Percentiles rank a stretch among this genome's conserved stretches.
Evolutionary conservation across 2,329 filamentous ascomycete species (phyloP).

Genomic region (Pseudocercospora crystallina): DNA sequence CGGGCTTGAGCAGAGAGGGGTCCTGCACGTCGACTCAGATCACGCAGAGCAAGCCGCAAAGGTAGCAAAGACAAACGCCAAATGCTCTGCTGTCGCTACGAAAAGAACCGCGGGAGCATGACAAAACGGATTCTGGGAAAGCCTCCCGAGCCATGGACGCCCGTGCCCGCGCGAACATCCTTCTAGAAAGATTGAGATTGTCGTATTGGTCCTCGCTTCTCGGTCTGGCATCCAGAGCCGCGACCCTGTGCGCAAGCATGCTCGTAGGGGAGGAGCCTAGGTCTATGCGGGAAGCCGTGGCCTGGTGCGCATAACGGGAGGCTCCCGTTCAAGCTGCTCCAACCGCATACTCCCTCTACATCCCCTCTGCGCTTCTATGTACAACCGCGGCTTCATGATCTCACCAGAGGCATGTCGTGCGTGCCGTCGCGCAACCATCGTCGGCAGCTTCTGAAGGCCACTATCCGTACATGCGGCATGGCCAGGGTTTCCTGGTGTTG

Average conservation of each 20-base stretch:
- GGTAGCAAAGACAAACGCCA: conserved; percentile 23
- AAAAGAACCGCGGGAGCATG: conserved; percentile 18
- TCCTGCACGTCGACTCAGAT: neutral
- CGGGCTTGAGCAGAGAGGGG: conserved; percentile 9
- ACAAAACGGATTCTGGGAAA: conserved; percentile 19
- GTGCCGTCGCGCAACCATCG: conserved; percentile 19
- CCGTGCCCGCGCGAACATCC: conserved; percentile 20
- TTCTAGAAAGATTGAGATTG: conserved; percentile 24
- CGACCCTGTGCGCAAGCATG: conserved; percentile 12
- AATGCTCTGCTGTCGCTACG: conserved; percentile 15
- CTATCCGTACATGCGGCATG: conserved; percentile 21
- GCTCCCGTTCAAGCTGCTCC: conserved; percentile 19
- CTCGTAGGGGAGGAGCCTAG: conserved; percentile 17
- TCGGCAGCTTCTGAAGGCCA: conserved; percentile 17
- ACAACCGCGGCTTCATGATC: conserved; percentile 17
- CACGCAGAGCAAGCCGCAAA: conserved; percentile 3
- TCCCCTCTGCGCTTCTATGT: conserved; percentile 14
- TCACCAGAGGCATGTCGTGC: conserved; percentile 24
- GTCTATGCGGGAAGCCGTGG: conserved; percentile 20
- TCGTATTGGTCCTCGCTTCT: conserved; percentile 12
- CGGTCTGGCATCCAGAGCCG: conserved; percentile 15
- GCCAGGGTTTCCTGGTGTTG: conserved; percentile 19
- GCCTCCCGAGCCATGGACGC: conserved; percentile 14
- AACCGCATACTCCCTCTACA: conserved; percentile 13
- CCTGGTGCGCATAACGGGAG: conserved; percentile 16